phyloP scores from a whole-genome alignment of 345 rosid species.

The Zanthoxylum bungeanum region DNA sequence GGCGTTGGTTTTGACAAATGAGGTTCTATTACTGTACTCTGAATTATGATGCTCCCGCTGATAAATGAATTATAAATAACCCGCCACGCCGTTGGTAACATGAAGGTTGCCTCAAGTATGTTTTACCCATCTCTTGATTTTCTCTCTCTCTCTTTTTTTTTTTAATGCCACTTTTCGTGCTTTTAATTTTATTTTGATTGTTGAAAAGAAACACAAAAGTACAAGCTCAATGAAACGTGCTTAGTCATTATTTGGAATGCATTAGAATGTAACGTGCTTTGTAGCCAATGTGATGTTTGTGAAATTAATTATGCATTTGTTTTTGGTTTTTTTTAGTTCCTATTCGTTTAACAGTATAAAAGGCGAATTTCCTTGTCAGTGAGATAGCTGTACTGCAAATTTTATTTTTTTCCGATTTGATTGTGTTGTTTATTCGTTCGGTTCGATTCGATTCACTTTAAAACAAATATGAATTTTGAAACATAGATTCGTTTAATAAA shows the following conservation, averaged over 20 bases:
- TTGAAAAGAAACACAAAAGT: not conserved
- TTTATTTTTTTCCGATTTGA: too few relatives aligned
- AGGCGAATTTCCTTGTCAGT: not conserved
- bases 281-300: not conserved
- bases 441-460: too few relatives aligned
- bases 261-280: not conserved
- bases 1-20: slow-evolving; percentile 59
- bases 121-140: not conserved
- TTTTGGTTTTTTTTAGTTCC: not conserved
- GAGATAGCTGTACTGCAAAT: not conserved
- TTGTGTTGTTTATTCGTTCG: too few relatives aligned
- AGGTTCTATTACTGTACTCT: not conserved
- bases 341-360: not conserved
- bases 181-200: not conserved
- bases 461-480: too few relatives aligned
- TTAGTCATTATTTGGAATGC: not conserved
- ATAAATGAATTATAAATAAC: not conserved
- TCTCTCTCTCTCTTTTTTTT: not conserved
- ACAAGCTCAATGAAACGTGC: not conserved
- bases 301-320: not conserved
- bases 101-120: not conserved
- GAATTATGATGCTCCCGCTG: not conserved
- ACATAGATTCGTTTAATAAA: too few relatives aligned
- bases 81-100: not conserved
- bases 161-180: not conserved